phyloP scores from a whole-genome alignment of 306 rosid genomes.

The Citrullus mucosospermus region DNA sequence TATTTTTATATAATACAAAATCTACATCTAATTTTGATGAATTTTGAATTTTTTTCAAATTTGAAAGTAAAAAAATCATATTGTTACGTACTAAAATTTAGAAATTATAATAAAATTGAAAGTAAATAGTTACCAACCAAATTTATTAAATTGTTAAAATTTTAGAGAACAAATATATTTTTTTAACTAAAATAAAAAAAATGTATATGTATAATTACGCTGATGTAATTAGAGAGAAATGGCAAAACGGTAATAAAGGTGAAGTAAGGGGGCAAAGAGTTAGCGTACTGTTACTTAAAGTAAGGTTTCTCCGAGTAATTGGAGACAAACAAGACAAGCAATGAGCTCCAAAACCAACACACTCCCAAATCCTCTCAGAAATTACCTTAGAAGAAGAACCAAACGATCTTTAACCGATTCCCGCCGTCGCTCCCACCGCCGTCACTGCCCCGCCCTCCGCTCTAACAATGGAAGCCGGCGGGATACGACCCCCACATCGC shows the following conservation, averaged over 20 bases:
- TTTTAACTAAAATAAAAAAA: no score
- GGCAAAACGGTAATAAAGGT: not conserved
- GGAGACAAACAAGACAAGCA: not conserved
- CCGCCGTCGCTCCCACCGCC: not conserved
- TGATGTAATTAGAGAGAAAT: not conserved
- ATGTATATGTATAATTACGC: no score
- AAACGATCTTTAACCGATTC: not conserved
- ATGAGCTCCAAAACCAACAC: not conserved
- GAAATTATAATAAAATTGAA: no score
- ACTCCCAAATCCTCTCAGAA: not conserved
- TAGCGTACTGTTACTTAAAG: not conserved
- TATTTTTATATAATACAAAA: no score
- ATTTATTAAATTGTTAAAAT: no score
- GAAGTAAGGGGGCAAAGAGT: not conserved
- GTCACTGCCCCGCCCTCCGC: not conserved
- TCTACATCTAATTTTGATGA: no score
- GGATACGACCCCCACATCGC: not conserved
- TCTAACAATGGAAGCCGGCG: no score
- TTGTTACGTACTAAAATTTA: no score
- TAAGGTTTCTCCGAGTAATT: not conserved
- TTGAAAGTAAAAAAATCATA: no score
- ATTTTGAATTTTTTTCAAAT: no score
- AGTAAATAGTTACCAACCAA: no score
- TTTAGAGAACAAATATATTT: no score
- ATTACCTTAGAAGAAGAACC: not conserved